These are phyloP conservation scores for Aspergillus pseudoglaucus DNA, from an alignment of 2,329 filamentous ascomycete species.

Conservation along the genomic window DNA sequence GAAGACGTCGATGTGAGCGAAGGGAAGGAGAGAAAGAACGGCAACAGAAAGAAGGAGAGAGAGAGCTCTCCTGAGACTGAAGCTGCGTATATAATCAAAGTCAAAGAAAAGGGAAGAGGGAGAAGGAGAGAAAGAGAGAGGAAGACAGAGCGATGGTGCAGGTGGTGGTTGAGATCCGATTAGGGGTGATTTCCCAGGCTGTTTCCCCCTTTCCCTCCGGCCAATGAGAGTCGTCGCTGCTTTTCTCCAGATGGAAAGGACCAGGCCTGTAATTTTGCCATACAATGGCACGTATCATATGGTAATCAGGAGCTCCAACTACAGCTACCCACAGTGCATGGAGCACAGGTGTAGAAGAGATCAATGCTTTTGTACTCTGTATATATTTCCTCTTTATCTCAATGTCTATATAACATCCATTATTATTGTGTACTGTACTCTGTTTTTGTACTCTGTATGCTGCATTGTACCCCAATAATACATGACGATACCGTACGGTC, in stretches of 20 bases:
- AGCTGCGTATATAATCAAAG: conserved; percentile 6
- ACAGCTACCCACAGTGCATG: too few species aligned
- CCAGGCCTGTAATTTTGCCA: neutral
- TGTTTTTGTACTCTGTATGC: too few species aligned
- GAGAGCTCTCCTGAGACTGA: conserved; percentile 6
- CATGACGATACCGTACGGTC: neutral
- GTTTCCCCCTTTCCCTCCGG: conserved; percentile 23
- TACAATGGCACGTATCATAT: neutral
- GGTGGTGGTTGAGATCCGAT: conserved; percentile 3
- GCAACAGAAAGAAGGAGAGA: neutral
- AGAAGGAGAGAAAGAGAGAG: conserved; percentile 8
- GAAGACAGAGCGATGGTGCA: conserved; percentile 4
- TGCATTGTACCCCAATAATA: too few species aligned
- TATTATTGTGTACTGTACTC: too few species aligned
- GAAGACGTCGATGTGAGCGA: conserved; percentile 3
- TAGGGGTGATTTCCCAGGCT: conserved; percentile 18
- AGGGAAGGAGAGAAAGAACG: conserved; percentile 3
- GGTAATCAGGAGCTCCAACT: too few species aligned
- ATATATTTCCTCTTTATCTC: too few species aligned
- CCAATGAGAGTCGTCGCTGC: conserved; percentile 19
- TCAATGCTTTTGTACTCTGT: too few species aligned
- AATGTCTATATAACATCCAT: too few species aligned
- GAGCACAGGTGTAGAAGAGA: too few species aligned
- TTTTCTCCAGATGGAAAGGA: conserved; percentile 12
- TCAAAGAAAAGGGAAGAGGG: neutral